Percentiles rank a stretch among this genome's conserved stretches.
Evolutionary conservation across 352 stramenopile genomes (phyloP).

Genomic region (Halophytophthora polymorphica): DNA sequence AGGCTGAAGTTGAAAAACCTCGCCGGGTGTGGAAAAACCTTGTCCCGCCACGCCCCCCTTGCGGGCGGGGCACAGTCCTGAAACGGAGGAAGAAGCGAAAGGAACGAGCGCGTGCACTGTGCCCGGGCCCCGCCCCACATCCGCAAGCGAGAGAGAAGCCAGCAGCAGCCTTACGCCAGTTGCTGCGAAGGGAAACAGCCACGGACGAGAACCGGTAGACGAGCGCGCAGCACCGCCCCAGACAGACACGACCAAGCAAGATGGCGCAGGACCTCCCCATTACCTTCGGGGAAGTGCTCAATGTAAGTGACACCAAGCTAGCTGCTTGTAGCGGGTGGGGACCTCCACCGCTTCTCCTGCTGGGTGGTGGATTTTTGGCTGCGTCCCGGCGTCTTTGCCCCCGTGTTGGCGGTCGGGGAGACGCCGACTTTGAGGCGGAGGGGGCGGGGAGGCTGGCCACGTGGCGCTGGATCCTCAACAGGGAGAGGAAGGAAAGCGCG

Average conservation of each 20-base stretch:
- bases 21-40: conserved; percentile 11
- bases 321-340: not conserved
- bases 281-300: conserved; percentile 88
- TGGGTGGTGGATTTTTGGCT: too few species aligned
- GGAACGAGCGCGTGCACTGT: conserved; percentile 20
- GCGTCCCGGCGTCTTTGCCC: too few species aligned
- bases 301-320: conserved; percentile 51
- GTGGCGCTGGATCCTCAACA: too few species aligned
- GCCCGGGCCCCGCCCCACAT: conserved; percentile 12
- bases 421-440: too few species aligned
- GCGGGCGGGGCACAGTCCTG: conserved; percentile 52
- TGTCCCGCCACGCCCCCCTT: conserved; percentile 17
- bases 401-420: too few species aligned
- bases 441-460: too few species aligned
- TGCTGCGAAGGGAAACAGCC: conserved; percentile 6
- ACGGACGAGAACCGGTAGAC: conserved; percentile 1
- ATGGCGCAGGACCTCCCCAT: conserved; percentile 90
- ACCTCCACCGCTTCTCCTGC: too few species aligned
- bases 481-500: too few species aligned
- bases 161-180: conserved; percentile 8
- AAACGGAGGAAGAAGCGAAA: conserved; percentile 62
- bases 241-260: conserved; percentile 15
- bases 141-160: conserved; percentile 21
- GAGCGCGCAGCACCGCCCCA: not conserved
- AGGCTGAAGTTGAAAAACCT: conserved; percentile 14